Base-by-base conservation (phyloP, 305 asterid genomes). In the Fraxinus paxiana region DNA sequence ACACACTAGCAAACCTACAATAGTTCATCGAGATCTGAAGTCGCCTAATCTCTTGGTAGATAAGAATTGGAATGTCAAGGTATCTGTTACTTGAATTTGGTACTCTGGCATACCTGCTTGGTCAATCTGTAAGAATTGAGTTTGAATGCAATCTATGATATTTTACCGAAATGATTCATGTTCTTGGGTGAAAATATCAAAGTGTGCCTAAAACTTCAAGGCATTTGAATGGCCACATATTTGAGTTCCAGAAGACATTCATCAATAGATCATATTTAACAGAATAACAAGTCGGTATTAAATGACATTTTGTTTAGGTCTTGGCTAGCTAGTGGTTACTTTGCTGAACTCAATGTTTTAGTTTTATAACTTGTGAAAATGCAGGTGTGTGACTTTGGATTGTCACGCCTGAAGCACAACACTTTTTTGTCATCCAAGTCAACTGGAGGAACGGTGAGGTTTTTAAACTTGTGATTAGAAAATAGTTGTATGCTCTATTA, bases 351-450 rank as follows among this genome's bases (percentile, higher is more conserved):
- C 20, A 18, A 46, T 79, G 46, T 73, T 71, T 79, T 35, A 33
- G 79, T 20, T 75, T 85, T 84, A 30, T 86, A 54, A 59, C 15
- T 24, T 33, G 63, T 70, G 65, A 77, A 77, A 84, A 76, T 88
- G 91, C 92, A 96, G 99, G 99, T 96, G 73, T 76, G 94, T 84
- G 99, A 96, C 89, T 96, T 96, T 85, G 99, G 99, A 80, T 88
- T 96, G 91, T 96, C 99, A 82, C 98, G 99, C 80, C 88, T 96
- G 97, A 96, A 96, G 90, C 99, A 96, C 89, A 96, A 96, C 71
- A 96, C 99, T n/a, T 96, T 96, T 86, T 85, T 96, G 91, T 96
- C 99, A 34, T 96, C 99, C 85, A 96, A 96, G 88, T 96, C 99
- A 46, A 94, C 99, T 67, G 99, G 97, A 80, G 99, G 99, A 84